These are phyloP conservation scores for Nemania sp. DNA, from an alignment of 2,329 filamentous ascomycete species.

Conservation along the genomic window DNA sequence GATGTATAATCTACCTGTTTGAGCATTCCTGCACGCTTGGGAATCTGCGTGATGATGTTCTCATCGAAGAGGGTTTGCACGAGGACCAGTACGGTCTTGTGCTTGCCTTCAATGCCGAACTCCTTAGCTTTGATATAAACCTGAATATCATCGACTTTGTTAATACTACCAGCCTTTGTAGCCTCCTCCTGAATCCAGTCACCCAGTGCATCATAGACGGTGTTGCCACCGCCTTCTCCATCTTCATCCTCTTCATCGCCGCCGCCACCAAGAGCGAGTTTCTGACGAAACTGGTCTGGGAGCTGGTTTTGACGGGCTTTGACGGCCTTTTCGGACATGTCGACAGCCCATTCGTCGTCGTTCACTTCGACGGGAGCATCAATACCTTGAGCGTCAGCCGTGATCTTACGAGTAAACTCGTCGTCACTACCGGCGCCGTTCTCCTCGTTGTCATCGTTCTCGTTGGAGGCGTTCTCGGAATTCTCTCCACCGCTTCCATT, in stretches of 20 bases:
- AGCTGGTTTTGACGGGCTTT: slow-evolving; percentile 93
- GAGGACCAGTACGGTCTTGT: slow-evolving; percentile 91
- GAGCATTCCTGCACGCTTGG: slow-evolving; percentile 84
- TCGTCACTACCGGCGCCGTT: slow-evolving; percentile 86
- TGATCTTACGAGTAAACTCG: slow-evolving; percentile 88
- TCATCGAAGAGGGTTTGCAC: slow-evolving; percentile 95
- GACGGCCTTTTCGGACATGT: slow-evolving; percentile 95
- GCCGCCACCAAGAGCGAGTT: slow-evolving; percentile 77
- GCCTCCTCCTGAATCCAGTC: slow-evolving; percentile 88
- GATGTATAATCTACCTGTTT: slow-evolving; percentile 74
- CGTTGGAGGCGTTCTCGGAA: slow-evolving; percentile 71
- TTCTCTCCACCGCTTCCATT: slow-evolving; percentile 73
- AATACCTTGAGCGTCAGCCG: slow-evolving; percentile 65
- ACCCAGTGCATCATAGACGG: slow-evolving; percentile 88
- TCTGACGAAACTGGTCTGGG: slow-evolving; percentile 93
- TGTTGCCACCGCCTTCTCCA: slow-evolving; percentile 79
- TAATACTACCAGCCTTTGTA: slow-evolving; percentile 77
- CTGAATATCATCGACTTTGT: slow-evolving; percentile 86
- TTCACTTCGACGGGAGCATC: slow-evolving; percentile 72
- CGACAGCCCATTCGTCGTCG: slow-evolving; percentile 94
- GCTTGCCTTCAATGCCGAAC: slow-evolving; percentile 92
- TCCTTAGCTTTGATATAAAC: slow-evolving; percentile 98
- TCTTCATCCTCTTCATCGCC: slow-evolving; percentile 82
- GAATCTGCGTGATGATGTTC: slow-evolving; percentile 88
- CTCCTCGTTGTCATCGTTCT: slow-evolving; percentile 62